Percentiles rank a stretch among this genome's conserved stretches.
Conservation (phyloP, 1,284 basidiomycete genomes). For the Pholiota adiposa region DNA sequence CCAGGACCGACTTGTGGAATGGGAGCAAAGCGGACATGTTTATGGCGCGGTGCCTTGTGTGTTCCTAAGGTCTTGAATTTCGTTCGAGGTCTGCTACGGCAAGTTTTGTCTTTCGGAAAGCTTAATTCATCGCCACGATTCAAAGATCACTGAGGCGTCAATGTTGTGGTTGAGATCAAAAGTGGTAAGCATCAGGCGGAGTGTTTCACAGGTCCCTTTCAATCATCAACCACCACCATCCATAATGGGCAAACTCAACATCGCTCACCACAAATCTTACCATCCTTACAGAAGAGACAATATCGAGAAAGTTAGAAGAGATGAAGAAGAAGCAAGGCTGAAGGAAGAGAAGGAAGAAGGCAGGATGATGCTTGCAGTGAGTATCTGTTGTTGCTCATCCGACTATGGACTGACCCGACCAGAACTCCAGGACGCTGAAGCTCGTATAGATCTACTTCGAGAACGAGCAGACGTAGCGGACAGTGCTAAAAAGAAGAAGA, state of each 20-base stretch:
- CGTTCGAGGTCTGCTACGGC: not conserved
- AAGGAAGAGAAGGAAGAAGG: slow-evolving; percentile 73
- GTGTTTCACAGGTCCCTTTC: not conserved
- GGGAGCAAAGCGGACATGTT: slow-evolving; percentile 57
- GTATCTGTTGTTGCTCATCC: slow-evolving; percentile 27
- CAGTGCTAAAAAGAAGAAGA: slow-evolving; percentile 40
- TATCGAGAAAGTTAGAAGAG: slow-evolving; percentile 75
- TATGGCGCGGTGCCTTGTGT: not conserved
- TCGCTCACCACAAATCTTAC: slow-evolving; percentile 90
- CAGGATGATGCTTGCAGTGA: slow-evolving; percentile 69
- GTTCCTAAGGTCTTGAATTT: not conserved
- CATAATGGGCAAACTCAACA: slow-evolving; percentile 80
- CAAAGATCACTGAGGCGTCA: not conserved
- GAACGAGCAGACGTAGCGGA: slow-evolving; percentile 53
- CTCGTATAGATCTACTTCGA: slow-evolving; percentile 69
- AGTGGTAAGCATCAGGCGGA: not conserved
- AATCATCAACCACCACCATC: slow-evolving; percentile 7
- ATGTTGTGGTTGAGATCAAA: slow-evolving; percentile 7
- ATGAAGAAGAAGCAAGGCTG: slow-evolving; percentile 79
- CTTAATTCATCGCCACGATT: not conserved
- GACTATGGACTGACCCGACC: not conserved
- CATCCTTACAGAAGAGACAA: slow-evolving; percentile 86
- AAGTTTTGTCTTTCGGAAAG: not conserved
- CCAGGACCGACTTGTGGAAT: slow-evolving; percentile 68
- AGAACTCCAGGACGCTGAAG: slow-evolving; percentile 70